Evolutionary conservation across 495 filamentous ascomycete genomes (phyloP), one percentile per base, ranked within the genome.

Genomic region (Copromyces sp.): DNA sequence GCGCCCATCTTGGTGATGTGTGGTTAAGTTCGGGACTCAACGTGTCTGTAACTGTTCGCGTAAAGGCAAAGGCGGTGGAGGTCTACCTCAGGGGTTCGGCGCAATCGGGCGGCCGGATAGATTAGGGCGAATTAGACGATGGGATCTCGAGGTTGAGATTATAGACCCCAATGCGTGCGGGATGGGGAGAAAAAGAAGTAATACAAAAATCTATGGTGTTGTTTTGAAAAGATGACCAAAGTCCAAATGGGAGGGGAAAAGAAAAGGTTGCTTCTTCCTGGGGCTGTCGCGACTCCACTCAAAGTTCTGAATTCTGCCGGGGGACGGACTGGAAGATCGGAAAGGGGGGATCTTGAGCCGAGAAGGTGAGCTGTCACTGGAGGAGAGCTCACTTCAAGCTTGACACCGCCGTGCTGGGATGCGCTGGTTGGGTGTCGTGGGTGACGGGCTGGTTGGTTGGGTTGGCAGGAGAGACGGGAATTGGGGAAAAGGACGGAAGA

Each of bases 1-100:
- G 78, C 78, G 47, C 78, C 84, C 85, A 87, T 86, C 29, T 76
- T 83, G 70, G 69, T 65, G 29, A 65, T 65, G 3, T 65, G 6
- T 65, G 53, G 59, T 35, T 29, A 20, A 2, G 29, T 47, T 32
- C 37, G 29, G n/a, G 11, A 35, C 24, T 12, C 42, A 24, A 35
- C 61, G 24, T 61, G 45, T 74, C 29, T 35, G 29, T 45, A 32
- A 11, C 35, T 37, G 4, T 59, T 32, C 42, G 35, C 44, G 44
- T 16, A 16, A 16, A 12, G 37, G 47, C 35, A n/a, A 20, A 40
- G 42, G n/a, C n/a, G 53, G 29, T 41, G 59, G 70, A 70, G 47
- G 14, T 71, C 16, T 6, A 12, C 53, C 53, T 65, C 53, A 65
- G 53, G 53, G 53, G 53, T 65, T 65, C 53, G 53, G 53, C 53